Conservation (phyloP, 2,329 filamentous ascomycete species). For the Pseudopyricularia cyperi region DNA sequence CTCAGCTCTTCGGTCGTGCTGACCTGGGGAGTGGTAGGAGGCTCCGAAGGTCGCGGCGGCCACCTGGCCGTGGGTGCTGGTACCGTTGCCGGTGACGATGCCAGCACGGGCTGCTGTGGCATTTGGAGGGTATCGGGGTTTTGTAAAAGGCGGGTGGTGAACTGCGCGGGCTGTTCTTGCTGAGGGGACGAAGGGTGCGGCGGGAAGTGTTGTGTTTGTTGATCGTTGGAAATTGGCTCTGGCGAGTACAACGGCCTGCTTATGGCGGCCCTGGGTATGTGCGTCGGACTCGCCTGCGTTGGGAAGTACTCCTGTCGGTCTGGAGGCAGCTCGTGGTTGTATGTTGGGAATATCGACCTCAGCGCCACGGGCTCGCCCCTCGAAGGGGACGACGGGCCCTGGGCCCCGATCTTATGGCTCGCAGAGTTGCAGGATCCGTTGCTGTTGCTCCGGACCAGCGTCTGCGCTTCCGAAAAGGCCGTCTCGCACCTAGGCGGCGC, state of each 20-base stretch:
- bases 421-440: constrained; percentile 36
- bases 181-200: constrained; percentile 1
- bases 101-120: neutral
- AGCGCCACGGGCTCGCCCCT: constrained; percentile 27
- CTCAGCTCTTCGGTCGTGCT: constrained; percentile 49
- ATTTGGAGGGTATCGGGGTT: constrained; percentile 1
- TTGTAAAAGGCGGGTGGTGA: neutral
- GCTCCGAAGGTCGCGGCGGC: constrained; percentile 20
- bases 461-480: constrained; percentile 36
- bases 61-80: constrained; percentile 7
- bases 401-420: constrained; percentile 5
- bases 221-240: constrained; percentile 8
- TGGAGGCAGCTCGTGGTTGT: constrained; percentile 54
- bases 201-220: constrained; percentile 1
- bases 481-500: constrained; percentile 34
- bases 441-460: constrained; percentile 35
- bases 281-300: constrained; percentile 48
- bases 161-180: neutral
- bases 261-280: constrained; percentile 51
- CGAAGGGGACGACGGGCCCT: neutral
- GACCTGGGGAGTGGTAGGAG: constrained; percentile 32
- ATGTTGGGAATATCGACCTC: constrained; percentile 64
- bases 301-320: constrained; percentile 60
- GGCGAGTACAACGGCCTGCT: constrained; percentile 50
- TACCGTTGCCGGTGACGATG: constrained; percentile 5